phyloP scores from a whole-genome alignment of 768 basidiomycete species.

The Guyanaporus albipodus region DNA sequence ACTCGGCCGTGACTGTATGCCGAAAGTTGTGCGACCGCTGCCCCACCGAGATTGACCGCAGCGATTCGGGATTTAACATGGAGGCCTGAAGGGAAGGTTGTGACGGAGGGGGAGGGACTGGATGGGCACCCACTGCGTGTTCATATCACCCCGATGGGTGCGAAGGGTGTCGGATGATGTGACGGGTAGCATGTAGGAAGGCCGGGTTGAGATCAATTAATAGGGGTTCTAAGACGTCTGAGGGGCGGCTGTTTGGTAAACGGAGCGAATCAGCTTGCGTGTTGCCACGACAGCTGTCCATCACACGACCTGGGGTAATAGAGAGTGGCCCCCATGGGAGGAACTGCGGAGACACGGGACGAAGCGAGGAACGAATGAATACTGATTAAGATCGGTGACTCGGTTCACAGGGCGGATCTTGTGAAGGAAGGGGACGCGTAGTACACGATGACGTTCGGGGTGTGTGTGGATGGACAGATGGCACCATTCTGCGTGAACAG shows the following conservation, averaged over 20 bases:
- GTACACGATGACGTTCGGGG: slow-evolving; percentile 17
- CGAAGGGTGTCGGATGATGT: slow-evolving; percentile 5
- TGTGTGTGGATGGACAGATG: neutral
- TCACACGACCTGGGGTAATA: slow-evolving; percentile 33
- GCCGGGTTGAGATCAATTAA: neutral
- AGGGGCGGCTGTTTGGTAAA: slow-evolving; percentile 3
- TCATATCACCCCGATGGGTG: slow-evolving; percentile 1
- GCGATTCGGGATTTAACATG: neutral
- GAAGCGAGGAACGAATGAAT: slow-evolving; percentile 7
- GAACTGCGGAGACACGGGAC: slow-evolving; percentile 19
- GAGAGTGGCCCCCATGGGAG: slow-evolving; percentile 20
- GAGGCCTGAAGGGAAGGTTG: slow-evolving; percentile 2
- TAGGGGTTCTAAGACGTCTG: slow-evolving; percentile 6
- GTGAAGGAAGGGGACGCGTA: slow-evolving; percentile 19
- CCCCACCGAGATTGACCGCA: slow-evolving; percentile 1
- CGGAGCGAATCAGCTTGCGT: slow-evolving; percentile 8
- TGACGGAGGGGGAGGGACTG: slow-evolving; percentile 3
- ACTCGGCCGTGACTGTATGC: neutral
- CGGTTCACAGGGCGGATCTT: slow-evolving; percentile 22
- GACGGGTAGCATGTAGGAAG: slow-evolving; percentile 12
- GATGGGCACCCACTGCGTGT: neutral
- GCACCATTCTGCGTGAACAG: slow-evolving; percentile 10
- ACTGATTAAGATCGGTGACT: slow-evolving; percentile 13
- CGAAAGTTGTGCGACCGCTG: neutral
- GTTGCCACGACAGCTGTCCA: slow-evolving; percentile 1